Base-by-base conservation (phyloP, 345 rosid species). In the Camelina sativa region DNA sequence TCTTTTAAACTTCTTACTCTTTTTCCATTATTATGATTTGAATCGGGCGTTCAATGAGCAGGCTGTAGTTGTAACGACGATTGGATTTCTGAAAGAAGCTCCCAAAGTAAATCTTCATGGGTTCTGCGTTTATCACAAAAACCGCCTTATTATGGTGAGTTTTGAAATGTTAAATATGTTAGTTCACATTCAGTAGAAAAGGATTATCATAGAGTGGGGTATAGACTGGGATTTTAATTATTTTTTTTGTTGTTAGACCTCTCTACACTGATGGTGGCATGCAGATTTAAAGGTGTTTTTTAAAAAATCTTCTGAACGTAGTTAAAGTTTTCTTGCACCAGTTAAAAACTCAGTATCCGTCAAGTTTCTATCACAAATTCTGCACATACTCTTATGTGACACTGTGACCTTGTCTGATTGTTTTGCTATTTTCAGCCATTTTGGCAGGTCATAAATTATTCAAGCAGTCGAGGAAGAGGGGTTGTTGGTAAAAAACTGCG, bases 51-150 rank as follows among this genome's bases (percentile, higher is more conserved):
- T 77, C 52, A 56, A 67, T 64, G 51, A 79, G 77, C 83, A 94
- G 98, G 93, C 88, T 70, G 51, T 73, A 56, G 95, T 88, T 53
- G 78, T 90, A 50, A 91, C 96, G 52, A 94, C 96, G 34, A 90
- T 94, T 47, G 98, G 98, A 44, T 94, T 94, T 85, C 69, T 91
- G 54, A 91, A 94, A 83, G 96, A 91, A 77, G 93, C 98, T 80
- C 98, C 98, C 13, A 80, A 78, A 38, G 78, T 91, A 50, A 82
- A 76, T 68, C 62, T 91, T 67, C 91, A 85, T 56, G 98, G 97
- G 65, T 94, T 94, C 82, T 90, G 85, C 68, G 85, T 94, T 54
- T 94, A 91, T 77, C 92, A 94, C 83, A 94, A 87, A 82, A 94
- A 94, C 81, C 97, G 98, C 50, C 83, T 94, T 30, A 90, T 94